phyloP scores from a whole-genome alignment of 495 filamentous ascomycete genomes.

The Mytilinidion resinicola region DNA sequence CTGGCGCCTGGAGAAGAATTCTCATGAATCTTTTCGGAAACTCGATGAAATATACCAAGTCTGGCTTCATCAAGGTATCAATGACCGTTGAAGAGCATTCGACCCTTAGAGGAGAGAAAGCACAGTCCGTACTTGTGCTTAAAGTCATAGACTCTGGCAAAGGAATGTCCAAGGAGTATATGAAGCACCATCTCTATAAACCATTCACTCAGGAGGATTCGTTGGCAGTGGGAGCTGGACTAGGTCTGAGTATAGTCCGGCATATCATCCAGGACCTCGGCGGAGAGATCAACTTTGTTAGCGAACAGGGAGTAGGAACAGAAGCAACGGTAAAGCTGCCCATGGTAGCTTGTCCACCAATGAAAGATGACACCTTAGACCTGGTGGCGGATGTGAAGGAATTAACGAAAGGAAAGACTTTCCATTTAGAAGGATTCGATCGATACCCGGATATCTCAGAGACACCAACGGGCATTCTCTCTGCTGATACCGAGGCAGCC shows the following conservation, averaged over 20 bases:
- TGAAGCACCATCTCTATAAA: conserved; percentile 56
- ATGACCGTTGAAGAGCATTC: conserved; percentile 41
- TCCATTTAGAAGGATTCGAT: too few relatives aligned
- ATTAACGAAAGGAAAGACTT: too few relatives aligned
- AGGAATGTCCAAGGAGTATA: conserved; percentile 63
- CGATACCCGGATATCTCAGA: too few relatives aligned
- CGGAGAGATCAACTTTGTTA: conserved; percentile 54
- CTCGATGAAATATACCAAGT: conserved; percentile 56
- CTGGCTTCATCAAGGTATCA: conserved; percentile 58
- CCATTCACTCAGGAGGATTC: conserved; percentile 68
- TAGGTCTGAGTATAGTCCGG: conserved; percentile 55
- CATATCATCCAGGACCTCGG: conserved; percentile 57
- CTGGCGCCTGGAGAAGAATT: conserved; percentile 65
- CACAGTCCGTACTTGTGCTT: conserved; percentile 38
- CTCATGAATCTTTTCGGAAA: conserved; percentile 86
- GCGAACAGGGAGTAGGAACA: conserved; percentile 51
- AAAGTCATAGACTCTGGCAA: conserved; percentile 58
- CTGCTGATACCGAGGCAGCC: too few relatives aligned
- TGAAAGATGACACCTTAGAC: too few relatives aligned
- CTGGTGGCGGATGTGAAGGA: too few relatives aligned
- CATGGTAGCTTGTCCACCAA: too few relatives aligned
- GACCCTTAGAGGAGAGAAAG: too few relatives aligned
- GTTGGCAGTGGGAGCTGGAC: conserved; percentile 58
- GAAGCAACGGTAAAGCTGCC: conserved; percentile 39
- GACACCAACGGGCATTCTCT: too few relatives aligned